These are phyloP conservation scores for Claviceps sorghi DNA, from an alignment of 2,329 filamentous ascomycete genomes.

Conservation along the genomic window DNA sequence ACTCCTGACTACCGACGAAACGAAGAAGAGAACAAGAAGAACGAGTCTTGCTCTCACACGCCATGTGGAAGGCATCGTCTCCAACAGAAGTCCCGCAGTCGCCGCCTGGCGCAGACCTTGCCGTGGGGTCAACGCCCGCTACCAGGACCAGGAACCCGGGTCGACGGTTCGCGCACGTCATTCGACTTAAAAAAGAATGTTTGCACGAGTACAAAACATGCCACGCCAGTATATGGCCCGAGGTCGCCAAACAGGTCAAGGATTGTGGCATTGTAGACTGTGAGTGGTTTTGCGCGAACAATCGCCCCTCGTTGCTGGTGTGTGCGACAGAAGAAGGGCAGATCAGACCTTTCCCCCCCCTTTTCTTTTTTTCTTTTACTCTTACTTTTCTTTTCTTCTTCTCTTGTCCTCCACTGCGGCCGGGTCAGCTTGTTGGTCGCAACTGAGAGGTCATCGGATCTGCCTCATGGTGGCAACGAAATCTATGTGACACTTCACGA, in stretches of 20 bases:
- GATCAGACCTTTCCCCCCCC: too few relatives aligned
- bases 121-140: neutral
- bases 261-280: conserved; percentile 62
- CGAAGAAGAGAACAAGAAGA: neutral
- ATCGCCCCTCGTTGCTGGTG: neutral
- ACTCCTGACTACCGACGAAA: neutral
- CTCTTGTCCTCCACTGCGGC: neutral
- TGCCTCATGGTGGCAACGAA: neutral
- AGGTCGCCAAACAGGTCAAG: conserved; percentile 61
- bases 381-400: too few relatives aligned
- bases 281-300: conserved; percentile 19
- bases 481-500: neutral
- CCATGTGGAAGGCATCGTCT: conserved; percentile 14
- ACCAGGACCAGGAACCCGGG: conserved; percentile 25
- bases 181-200: conserved; percentile 54
- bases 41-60: neutral
- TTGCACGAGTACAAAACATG: conserved; percentile 58
- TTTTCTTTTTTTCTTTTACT: neutral
- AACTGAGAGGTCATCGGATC: too few relatives aligned
- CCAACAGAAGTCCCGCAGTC: conserved; percentile 7
- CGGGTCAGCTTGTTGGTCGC: too few relatives aligned
- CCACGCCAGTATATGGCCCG: conserved; percentile 63
- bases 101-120: neutral
- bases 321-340: neutral
- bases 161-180: conserved; percentile 54